These are phyloP conservation scores for Meyerozyma smithsonii DNA, from an alignment of 1,139 yeast species.

Conservation along the genomic window DNA sequence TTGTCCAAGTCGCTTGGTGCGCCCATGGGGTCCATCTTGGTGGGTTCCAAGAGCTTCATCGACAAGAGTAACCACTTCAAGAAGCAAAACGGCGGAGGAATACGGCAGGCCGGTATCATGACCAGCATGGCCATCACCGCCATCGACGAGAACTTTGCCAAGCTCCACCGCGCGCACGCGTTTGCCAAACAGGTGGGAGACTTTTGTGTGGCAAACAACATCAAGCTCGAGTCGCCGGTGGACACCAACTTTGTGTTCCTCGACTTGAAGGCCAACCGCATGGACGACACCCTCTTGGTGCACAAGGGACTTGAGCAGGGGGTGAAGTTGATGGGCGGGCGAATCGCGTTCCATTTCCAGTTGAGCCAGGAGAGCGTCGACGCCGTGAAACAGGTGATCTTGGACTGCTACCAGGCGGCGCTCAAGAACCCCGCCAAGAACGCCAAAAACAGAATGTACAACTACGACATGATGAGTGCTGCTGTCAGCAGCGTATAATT, in stretches of 20 bases:
- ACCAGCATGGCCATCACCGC: conserved; percentile 80
- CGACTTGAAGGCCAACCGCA: conserved; percentile 54
- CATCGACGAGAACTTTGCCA: conserved; percentile 66
- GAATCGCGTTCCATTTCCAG: conserved; percentile 87
- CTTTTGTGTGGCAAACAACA: conserved; percentile 50
- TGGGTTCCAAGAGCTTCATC: conserved; percentile 59
- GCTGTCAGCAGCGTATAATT: neutral
- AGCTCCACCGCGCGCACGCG: conserved; percentile 59
- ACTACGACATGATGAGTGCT: conserved; percentile 13
- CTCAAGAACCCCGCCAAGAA: conserved; percentile 21
- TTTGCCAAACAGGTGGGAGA: conserved; percentile 64
- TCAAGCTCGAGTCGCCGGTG: conserved; percentile 67
- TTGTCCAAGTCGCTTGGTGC: conserved; percentile 91
- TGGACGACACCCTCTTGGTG: conserved; percentile 54
- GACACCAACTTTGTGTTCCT: conserved; percentile 85
- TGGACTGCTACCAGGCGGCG: conserved; percentile 50
- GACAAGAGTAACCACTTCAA: conserved; percentile 79
- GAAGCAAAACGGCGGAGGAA: conserved; percentile 94
- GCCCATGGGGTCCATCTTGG: conserved; percentile 88
- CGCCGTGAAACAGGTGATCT: conserved; percentile 53
- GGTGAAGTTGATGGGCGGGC: conserved; percentile 66
- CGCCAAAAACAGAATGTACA: conserved; percentile 30
- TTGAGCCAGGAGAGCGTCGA: conserved; percentile 63
- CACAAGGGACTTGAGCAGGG: conserved; percentile 57
- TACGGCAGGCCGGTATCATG: conserved; percentile 84